These are phyloP conservation scores for Ettlia oleoabundans DNA, from an alignment of 139 green algal genomes.

Conservation along the genomic window DNA sequence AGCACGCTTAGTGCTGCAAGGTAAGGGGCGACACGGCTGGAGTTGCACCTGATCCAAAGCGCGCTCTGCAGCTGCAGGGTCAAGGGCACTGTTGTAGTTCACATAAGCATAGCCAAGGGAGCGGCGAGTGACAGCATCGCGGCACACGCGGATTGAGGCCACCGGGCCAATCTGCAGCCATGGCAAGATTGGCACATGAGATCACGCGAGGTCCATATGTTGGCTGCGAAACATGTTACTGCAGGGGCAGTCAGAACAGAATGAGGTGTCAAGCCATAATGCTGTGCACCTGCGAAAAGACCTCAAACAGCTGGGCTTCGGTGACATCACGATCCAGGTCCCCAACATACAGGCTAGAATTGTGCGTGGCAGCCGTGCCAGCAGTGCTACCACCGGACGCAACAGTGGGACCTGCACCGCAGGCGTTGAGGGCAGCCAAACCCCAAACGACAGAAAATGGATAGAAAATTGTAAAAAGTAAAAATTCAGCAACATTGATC, in stretches of 20 bases:
- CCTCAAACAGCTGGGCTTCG: slow-evolving; percentile 90
- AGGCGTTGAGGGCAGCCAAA: too few relatives aligned
- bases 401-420: not conserved
- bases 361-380: slow-evolving; percentile 36
- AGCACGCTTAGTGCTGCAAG: too few relatives aligned
- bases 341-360: slow-evolving; percentile 92
- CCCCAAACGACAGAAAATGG: too few relatives aligned
- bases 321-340: slow-evolving; percentile 92
- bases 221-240: too few relatives aligned
- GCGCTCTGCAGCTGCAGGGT: slow-evolving; percentile 78
- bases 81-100: slow-evolving; percentile 91
- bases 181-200: too few relatives aligned
- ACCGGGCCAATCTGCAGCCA: slow-evolving; percentile 87
- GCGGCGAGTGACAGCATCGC: slow-evolving; percentile 90
- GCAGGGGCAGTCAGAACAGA: too few relatives aligned
- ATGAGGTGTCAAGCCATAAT: not conserved
- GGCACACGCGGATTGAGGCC: slow-evolving; percentile 92
- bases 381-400: not conserved
- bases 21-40: too few relatives aligned
- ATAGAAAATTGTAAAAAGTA: too few relatives aligned
- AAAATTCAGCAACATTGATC: too few relatives aligned
- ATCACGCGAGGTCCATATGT: too few relatives aligned
- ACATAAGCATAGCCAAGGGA: slow-evolving; percentile 97
- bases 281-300: slow-evolving; percentile 83
- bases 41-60: slow-evolving; percentile 31